Percentiles rank a stretch among this genome's conserved stretches.
Conservation (phyloP, 306 rosid genomes). For the Fagus sylvatica region DNA sequence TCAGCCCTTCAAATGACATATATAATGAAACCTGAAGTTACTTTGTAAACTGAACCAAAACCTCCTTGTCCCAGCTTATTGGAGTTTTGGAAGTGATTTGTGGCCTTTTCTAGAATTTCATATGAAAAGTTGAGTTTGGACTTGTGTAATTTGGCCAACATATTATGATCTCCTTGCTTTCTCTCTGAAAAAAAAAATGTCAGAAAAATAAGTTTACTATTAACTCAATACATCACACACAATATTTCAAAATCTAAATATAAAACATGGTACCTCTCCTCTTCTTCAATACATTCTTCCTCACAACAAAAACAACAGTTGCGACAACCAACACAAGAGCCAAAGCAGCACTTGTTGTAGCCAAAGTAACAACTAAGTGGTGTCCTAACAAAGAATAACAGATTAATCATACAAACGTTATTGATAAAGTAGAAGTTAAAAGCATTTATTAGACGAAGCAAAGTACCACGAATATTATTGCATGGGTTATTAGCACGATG, state of each 20-base stretch:
- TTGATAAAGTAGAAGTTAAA: too few relatives aligned
- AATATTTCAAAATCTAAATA: not conserved
- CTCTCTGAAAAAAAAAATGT: conserved; percentile 41
- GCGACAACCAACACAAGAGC: conserved; percentile 46
- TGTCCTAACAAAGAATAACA: conserved; percentile 40
- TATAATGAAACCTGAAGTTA: conserved; percentile 7
- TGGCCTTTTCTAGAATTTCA: conserved; percentile 71
- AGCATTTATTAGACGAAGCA: too few relatives aligned
- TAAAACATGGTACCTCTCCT: conserved; percentile 47
- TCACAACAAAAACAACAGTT: conserved; percentile 40
- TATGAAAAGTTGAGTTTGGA: conserved; percentile 63
- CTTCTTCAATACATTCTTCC: conserved; percentile 43
- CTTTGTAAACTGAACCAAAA: conserved; percentile 79
- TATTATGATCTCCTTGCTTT: conserved; percentile 61
- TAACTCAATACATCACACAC: conserved; percentile 2
- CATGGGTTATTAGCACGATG: too few relatives aligned
- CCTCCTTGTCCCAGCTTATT: conserved; percentile 85
- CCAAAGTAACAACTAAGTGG: conserved; percentile 33
- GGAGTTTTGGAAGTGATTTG: conserved; percentile 55
- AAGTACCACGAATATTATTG: too few relatives aligned
- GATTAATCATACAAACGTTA: too few relatives aligned
- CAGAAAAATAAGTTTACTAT: not conserved
- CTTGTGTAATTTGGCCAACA: conserved; percentile 41
- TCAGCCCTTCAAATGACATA: not conserved
- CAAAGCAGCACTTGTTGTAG: conserved; percentile 38